Conservation (phyloP, 202 grass and related monocot genomes). For the Schoenoplectus triqueter region DNA sequence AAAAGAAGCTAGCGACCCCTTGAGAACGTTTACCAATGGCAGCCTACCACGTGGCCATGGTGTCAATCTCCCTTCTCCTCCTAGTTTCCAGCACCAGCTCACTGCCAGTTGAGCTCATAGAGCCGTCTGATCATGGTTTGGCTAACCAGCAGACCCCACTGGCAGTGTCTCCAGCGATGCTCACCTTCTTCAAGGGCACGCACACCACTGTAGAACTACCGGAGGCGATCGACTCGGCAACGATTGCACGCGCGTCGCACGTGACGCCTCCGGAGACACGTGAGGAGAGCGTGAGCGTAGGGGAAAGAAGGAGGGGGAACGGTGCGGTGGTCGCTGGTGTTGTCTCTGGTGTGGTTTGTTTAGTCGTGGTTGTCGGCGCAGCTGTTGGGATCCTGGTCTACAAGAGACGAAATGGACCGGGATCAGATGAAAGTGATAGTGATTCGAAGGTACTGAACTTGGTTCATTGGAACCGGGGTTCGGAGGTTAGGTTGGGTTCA, state of each 20-base stretch:
- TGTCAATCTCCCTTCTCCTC: constrained; percentile 15
- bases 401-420: constrained; percentile 26
- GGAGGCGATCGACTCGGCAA: constrained; percentile 36
- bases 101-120: constrained; percentile 10
- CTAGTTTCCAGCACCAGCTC: constrained; percentile 8
- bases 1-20: not conserved
- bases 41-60: constrained; percentile 2
- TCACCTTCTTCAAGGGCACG: constrained; percentile 37
- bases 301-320: constrained; percentile 9
- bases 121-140: constrained; percentile 28
- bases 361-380: constrained; percentile 13
- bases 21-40: not conserved
- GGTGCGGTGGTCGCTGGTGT: constrained; percentile 30
- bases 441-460: constrained; percentile 21
- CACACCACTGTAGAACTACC: constrained; percentile 14
- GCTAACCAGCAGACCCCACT: constrained; percentile 19
- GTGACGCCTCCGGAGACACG: constrained; percentile 6
- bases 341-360: constrained; percentile 22
- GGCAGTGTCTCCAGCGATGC: constrained; percentile 26
- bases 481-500: constrained; percentile 19
- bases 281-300: constrained; percentile 15
- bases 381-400: constrained; percentile 20
- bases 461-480: constrained; percentile 20
- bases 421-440: constrained; percentile 18
- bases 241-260: constrained; percentile 33